Evolutionary conservation across 345 rosid genomes (phyloP), one percentile per base, ranked within the genome.

Genomic region (Erucastrum elatum): DNA sequence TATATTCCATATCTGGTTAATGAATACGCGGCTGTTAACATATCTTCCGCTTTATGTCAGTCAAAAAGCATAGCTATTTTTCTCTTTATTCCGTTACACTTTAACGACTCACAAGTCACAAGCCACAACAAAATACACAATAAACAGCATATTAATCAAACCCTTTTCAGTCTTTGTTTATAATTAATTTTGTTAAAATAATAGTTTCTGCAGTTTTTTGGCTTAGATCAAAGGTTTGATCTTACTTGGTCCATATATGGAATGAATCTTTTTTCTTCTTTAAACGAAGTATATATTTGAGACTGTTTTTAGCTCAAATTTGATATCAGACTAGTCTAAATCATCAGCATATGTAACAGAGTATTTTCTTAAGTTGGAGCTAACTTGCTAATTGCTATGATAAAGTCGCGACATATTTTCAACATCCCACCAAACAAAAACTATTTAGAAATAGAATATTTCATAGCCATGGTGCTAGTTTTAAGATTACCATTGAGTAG

Each of bases 81-180:
- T 79, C 78, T 79, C 71, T 74, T 79, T 79, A 79, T 79, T 79
- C 78, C 51, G 70, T 68, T 49, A 72, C 27, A 34, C 74, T 79
- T 73, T 73, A 73, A 51, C 77, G 61, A 73, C 31, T 16, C 29
- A 16, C n/a, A 64, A 35, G 68, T 64, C 26, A 12, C 68, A 79
- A 35, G 68, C 34, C 26, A 12, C 68, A 79, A 67, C 11, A 46
- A 46, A 72, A 30, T 8, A 31, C 27, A 65, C 63, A 33, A 41
- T 65, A 41, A 39, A 65, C 62, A 65, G 30, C 5, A 65, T 39
- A 37, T 56, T 71, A 37, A 64, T 35, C 46, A 51, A 33, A 26
- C 53, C n/a, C 10, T 26, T 49, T 69, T 35, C 13, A 4, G 71
- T 71, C 76, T 53, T 77, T 64, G 60, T 55, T 64, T 63, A 62